Evolutionary conservation across 2,329 filamentous ascomycete species (phyloP).

Genomic region (Penicillium sp.): DNA sequence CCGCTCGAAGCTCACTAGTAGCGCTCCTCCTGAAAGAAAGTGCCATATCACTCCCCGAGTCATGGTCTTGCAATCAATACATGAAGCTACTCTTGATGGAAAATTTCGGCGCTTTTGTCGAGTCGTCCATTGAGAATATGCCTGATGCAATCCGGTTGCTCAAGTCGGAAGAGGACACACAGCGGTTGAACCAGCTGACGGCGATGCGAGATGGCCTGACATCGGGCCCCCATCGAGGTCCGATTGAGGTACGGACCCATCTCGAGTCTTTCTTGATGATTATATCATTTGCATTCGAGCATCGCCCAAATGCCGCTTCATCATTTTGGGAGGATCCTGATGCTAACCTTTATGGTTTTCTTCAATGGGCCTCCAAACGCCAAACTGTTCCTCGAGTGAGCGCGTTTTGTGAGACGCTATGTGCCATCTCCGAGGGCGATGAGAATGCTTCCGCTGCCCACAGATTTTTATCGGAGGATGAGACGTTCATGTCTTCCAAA

Average conservation of each 20-base stretch:
- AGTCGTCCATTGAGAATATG: conserved; percentile 91
- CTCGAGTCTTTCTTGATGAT: conserved; percentile 88
- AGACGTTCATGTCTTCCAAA: conserved; percentile 65
- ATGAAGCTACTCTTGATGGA: conserved; percentile 70
- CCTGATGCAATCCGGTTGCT: conserved; percentile 83
- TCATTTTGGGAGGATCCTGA: conserved; percentile 91
- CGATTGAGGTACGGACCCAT: conserved; percentile 48
- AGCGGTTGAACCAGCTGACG: conserved; percentile 48
- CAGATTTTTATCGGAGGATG: conserved; percentile 82
- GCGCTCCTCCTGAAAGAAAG: conserved; percentile 78
- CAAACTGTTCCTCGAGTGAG: conserved; percentile 94
- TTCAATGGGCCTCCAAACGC: conserved; percentile 93
- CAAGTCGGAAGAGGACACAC: conserved; percentile 83
- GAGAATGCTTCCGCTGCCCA: conserved; percentile 80
- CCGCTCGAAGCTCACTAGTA: conserved; percentile 74
- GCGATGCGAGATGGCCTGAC: conserved; percentile 42
- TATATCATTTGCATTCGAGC: conserved; percentile 85
- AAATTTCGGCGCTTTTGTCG: conserved; percentile 78
- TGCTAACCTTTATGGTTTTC: conserved; percentile 86
- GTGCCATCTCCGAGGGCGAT: conserved; percentile 75
- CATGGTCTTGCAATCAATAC: conserved; percentile 61
- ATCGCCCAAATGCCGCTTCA: conserved; percentile 73
- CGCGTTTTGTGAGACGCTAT: conserved; percentile 93
- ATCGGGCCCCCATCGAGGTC: conserved; percentile 37
- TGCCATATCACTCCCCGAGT: conserved; percentile 60